These are phyloP conservation scores for Fusarium sp. DNA, from an alignment of 2,329 filamentous ascomycete genomes.

Conservation along the genomic window DNA sequence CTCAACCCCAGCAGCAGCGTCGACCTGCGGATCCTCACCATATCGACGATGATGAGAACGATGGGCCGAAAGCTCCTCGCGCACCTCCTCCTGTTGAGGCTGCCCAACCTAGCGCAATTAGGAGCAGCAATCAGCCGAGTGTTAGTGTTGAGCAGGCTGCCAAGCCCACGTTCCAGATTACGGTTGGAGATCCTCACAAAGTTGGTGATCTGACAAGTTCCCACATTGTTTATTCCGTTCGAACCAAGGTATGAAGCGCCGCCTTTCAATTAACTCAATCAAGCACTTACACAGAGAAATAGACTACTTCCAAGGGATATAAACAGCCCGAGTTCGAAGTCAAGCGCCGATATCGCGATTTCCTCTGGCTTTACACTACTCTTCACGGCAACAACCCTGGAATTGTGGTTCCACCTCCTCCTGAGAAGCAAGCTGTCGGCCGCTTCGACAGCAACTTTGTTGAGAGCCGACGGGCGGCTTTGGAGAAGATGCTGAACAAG, in stretches of 20 bases:
- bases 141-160: conserved; percentile 93
- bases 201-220: conserved; percentile 96
- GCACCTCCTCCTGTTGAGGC: conserved; percentile 74
- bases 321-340: conserved; percentile 92
- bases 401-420: conserved; percentile 92
- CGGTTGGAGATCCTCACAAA: conserved; percentile 96
- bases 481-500: conserved; percentile 99
- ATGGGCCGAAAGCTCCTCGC: conserved; percentile 64
- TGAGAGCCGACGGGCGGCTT: conserved; percentile 86
- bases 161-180: conserved; percentile 90
- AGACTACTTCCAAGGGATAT: conserved; percentile 97
- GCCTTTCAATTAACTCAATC: neutral
- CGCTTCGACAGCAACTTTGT: conserved; percentile 98
- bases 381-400: conserved; percentile 95
- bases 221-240: conserved; percentile 96
- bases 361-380: conserved; percentile 96
- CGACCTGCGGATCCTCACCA: conserved; percentile 69
- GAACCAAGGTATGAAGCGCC: conserved; percentile 76
- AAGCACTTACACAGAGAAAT: conserved; percentile 17
- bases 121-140: conserved; percentile 74
- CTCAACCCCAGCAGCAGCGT: conserved; percentile 55
- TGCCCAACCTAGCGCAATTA: conserved; percentile 63
- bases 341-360: conserved; percentile 93
- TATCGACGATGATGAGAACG: conserved; percentile 78
- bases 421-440: conserved; percentile 97